These are phyloP conservation scores for Hanseniaspora lachancei DNA, from an alignment of 805 yeast species.

Conservation along the genomic window DNA sequence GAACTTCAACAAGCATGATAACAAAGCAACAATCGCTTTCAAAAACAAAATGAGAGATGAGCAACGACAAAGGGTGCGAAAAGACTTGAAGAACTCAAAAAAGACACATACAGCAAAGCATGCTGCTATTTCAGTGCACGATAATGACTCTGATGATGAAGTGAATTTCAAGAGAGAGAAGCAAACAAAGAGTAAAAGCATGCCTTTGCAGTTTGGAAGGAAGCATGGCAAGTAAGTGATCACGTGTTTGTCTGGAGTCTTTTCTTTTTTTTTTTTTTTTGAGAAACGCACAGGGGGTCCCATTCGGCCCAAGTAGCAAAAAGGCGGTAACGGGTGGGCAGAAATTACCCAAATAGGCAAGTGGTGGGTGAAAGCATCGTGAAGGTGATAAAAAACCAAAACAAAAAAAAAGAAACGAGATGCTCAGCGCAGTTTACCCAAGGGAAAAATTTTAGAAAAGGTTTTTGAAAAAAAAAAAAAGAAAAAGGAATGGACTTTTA, in stretches of 20 bases:
- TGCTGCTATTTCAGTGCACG: neutral
- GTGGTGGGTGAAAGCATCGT: no score
- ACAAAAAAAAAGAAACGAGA: no score
- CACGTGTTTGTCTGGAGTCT: neutral
- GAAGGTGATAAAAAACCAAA: no score
- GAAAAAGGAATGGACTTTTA: neutral
- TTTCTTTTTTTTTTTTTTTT: constrained; percentile 3
- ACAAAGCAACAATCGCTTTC: constrained; percentile 27
- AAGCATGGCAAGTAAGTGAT: constrained; percentile 16
- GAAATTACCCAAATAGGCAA: no score
- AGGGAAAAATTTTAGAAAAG: neutral
- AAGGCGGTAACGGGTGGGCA: no score
- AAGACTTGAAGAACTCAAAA: neutral
- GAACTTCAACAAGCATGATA: constrained; percentile 24
- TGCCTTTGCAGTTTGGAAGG: constrained; percentile 20
- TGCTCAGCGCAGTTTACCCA: no score
- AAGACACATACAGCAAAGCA: neutral
- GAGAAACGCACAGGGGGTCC: no score
- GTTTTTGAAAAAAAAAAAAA: neutral
- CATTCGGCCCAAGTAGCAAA: no score
- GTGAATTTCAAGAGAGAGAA: constrained; percentile 16
- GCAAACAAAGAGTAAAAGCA: constrained; percentile 20
- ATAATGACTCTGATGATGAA: constrained; percentile 11
- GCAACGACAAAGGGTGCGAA: constrained; percentile 16
- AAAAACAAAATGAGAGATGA: constrained; percentile 25